These are phyloP conservation scores for Pezicula rhizophila DNA, from an alignment of 2,329 filamentous ascomycete species.

Conservation along the genomic window DNA sequence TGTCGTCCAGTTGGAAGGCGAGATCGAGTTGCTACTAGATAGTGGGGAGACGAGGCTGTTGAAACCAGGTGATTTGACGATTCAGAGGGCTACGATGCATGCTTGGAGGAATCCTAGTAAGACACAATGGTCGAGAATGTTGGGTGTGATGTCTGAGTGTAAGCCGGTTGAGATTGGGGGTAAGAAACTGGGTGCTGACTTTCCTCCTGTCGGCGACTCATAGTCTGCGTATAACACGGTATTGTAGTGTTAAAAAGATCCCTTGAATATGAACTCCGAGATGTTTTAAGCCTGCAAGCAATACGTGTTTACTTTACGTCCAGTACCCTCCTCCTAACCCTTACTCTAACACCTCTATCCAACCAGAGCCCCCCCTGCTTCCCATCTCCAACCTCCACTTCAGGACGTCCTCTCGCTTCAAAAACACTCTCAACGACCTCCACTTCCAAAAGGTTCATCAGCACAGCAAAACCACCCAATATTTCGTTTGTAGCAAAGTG, in stretches of 20 bases:
- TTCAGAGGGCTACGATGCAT: too few species aligned
- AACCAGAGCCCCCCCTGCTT: background rate
- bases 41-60: too few species aligned
- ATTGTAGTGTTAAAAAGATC: too few species aligned
- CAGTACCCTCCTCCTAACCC: background rate
- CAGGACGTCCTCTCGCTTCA: background rate
- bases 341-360: background rate
- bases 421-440: background rate
- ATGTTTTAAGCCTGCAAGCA: too few species aligned
- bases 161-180: background rate
- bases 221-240: too few species aligned
- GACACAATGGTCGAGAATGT: too few species aligned
- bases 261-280: too few species aligned
- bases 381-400: background rate
- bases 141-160: background rate
- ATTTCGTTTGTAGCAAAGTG: constrained; percentile 1
- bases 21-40: too few species aligned
- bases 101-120: too few species aligned
- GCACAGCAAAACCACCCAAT: background rate
- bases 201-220: background rate
- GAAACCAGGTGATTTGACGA: too few species aligned
- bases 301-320: too few species aligned
- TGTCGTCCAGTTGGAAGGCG: too few species aligned
- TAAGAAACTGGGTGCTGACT: background rate
- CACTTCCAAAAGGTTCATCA: background rate